phyloP scores from a whole-genome alignment of 2,329 filamentous ascomycete species.

The Aspergillus pseudoterreus region DNA sequence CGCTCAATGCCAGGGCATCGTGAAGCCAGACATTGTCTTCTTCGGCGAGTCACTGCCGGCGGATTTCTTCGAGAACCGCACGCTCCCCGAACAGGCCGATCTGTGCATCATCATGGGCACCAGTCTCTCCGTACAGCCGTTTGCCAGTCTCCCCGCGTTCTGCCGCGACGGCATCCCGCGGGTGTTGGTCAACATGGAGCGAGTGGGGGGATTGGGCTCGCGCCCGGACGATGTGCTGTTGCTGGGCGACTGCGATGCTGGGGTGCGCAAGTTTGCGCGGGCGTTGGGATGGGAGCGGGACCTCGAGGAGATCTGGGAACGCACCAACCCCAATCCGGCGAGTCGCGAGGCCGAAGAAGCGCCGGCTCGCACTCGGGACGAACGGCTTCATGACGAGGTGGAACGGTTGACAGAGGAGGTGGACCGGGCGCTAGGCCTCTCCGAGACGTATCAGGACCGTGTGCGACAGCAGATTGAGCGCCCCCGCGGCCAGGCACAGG shows the following conservation, averaged over 20 bases:
- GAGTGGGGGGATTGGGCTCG: conserved; percentile 73
- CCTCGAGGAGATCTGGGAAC: conserved; percentile 71
- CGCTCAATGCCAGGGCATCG: conserved; percentile 66
- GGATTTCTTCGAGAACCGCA: conserved; percentile 59
- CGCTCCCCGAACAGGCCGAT: conserved; percentile 62
- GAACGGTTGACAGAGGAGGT: conserved; percentile 57
- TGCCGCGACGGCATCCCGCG: conserved; percentile 64
- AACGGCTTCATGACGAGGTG: conserved; percentile 55
- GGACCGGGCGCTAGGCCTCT: conserved; percentile 52
- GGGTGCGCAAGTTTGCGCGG: conserved; percentile 73
- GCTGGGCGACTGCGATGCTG: conserved; percentile 77
- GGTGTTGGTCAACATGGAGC: conserved; percentile 82
- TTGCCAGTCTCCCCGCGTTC: conserved; percentile 71
- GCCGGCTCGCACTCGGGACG: conserved; percentile 49
- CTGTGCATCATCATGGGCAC: conserved; percentile 84
- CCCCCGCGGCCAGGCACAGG: conserved; percentile 6
- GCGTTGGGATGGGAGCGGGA: conserved; percentile 83
- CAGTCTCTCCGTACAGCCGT: conserved; percentile 82
- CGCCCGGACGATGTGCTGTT: conserved; percentile 79
- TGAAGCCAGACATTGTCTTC: conserved; percentile 95
- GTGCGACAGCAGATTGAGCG: conserved; percentile 30
- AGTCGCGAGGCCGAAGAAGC: conserved; percentile 41
- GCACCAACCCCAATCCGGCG: conserved; percentile 60
- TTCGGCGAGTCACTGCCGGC: conserved; percentile 74
- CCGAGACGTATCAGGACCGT: conserved; percentile 44